Evolutionary conservation across 768 basidiomycete genomes (phyloP), one percentile per base, ranked within the genome.

Genomic region (Leccinellum rugosiceps): DNA sequence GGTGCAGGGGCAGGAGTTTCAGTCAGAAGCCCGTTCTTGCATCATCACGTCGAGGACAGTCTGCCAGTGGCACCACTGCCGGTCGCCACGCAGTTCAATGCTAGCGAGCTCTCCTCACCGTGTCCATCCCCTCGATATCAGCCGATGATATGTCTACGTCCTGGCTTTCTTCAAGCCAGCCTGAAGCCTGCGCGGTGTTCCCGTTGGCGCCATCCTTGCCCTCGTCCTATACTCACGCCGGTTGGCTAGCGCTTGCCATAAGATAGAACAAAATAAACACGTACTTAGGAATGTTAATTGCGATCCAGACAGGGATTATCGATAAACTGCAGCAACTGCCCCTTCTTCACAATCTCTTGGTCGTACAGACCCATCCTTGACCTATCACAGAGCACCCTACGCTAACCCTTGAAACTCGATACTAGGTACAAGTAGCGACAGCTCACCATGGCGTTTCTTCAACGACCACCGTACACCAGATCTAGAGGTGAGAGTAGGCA

Each of bases 101-200:
- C 67, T n/a, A 77, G 69, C 17, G 82, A 80, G 56, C 78, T 82
- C 44, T 70, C 80, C 56, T 82, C 81, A 62, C 72, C 52, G 80
- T 75, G 59, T 79, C 76, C 61, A 77, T 72, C 21, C 82, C 80
- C 26, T 83, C 82, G 56, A 83, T 78, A 57, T 85, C 83, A 35
- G 79, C 82, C 23, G 78, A 80, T 25, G 82, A 78, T 82, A 89
- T 88, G 63, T 83, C 83, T n/a, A 83, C 81, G 58, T 84, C 83
- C 60, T 82, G 79, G 57, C 77, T 83, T 43, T 84, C 80, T 38
- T 80, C 80, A 45, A 76, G 74, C 17, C 48, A 65, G 23, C 71
- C 72, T 19, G 68, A 72, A 38, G 74, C 65, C n/a, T 69, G 73
- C 11, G 73, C 67, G 13, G 70, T 65, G 32, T 70, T 70, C 34